Percentiles rank a stretch among this genome's conserved stretches.
Evolutionary conservation across 106 monocot species (phyloP).

Genomic region (Allium fistulosum): DNA sequence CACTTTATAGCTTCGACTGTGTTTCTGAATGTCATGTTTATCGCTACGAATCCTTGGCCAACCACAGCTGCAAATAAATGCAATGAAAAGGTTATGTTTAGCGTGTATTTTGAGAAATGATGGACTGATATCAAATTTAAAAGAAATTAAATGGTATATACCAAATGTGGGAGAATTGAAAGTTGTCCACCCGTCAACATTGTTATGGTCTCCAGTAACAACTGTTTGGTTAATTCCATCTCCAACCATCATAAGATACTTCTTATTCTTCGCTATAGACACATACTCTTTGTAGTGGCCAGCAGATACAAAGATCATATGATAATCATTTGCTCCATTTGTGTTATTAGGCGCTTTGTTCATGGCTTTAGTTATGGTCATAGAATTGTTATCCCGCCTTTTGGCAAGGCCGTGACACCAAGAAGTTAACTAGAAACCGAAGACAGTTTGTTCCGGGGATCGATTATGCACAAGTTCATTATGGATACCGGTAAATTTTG

Average conservation of each 20-base stretch:
- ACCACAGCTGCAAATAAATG: slow-evolving; percentile 50
- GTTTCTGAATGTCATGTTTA: slow-evolving; percentile 65
- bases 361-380: slow-evolving; percentile 17
- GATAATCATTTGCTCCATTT: background rate
- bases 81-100: background rate
- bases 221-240: background rate
- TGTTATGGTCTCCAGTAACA: background rate
- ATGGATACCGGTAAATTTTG: too few relatives aligned
- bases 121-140: background rate
- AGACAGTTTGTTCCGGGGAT: too few relatives aligned
- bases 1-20: slow-evolving; percentile 59
- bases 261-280: background rate
- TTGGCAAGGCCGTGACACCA: too few relatives aligned
- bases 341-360: background rate
- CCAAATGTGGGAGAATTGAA: background rate
- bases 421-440: too few relatives aligned
- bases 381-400: too few relatives aligned
- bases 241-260: background rate
- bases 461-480: too few relatives aligned
- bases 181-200: background rate
- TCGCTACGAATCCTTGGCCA: slow-evolving; percentile 62
- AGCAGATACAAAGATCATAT: background rate
- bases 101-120: background rate
- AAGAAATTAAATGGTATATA: background rate
- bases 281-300: background rate